phyloP scores from a whole-genome alignment of 768 basidiomycete species.

The Suillus clintonianus region DNA sequence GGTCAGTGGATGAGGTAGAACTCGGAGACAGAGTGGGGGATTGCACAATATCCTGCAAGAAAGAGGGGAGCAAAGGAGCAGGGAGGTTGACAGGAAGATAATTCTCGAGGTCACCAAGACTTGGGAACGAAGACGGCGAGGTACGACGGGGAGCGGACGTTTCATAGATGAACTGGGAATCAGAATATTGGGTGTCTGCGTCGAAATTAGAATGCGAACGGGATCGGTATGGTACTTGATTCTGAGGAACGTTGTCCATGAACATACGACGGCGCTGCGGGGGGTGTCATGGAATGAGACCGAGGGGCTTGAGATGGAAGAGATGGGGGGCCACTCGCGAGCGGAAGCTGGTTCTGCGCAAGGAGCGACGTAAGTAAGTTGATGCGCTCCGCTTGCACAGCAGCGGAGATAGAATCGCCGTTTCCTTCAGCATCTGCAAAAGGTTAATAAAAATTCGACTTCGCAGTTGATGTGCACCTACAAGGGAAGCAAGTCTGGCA shows the following conservation, averaged over 20 bases:
- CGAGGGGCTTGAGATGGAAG: constrained; percentile 26
- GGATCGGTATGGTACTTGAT: constrained; percentile 34
- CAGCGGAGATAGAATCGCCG: constrained; percentile 82
- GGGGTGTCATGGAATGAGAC: constrained; percentile 48
- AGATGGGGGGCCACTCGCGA: constrained; percentile 17
- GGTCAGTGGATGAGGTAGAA: constrained; percentile 64
- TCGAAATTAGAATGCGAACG: constrained; percentile 56
- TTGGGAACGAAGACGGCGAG: constrained; percentile 40
- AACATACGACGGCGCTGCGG: constrained; percentile 43
- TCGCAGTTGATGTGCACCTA: constrained; percentile 38
- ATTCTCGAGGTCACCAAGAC: constrained; percentile 24
- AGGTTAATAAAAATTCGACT: constrained; percentile 8
- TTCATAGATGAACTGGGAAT: constrained; percentile 66
- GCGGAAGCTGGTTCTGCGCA: constrained; percentile 49
- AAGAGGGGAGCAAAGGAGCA: constrained; percentile 67
- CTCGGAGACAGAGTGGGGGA: constrained; percentile 67
- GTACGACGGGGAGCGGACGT: constrained; percentile 51
- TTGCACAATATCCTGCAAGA: constrained; percentile 73
- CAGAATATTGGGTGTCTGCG: constrained; percentile 44
- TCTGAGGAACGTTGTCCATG: constrained; percentile 37
- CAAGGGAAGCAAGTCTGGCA: constrained; percentile 89
- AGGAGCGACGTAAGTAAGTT: constrained; percentile 77
- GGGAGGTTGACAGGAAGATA: constrained; percentile 35
- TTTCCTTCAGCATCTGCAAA: constrained; percentile 80
- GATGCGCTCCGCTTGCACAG: constrained; percentile 84